Base-by-base conservation (phyloP, 1,284 basidiomycete genomes). In the Phaffia rhodozyma region DNA sequence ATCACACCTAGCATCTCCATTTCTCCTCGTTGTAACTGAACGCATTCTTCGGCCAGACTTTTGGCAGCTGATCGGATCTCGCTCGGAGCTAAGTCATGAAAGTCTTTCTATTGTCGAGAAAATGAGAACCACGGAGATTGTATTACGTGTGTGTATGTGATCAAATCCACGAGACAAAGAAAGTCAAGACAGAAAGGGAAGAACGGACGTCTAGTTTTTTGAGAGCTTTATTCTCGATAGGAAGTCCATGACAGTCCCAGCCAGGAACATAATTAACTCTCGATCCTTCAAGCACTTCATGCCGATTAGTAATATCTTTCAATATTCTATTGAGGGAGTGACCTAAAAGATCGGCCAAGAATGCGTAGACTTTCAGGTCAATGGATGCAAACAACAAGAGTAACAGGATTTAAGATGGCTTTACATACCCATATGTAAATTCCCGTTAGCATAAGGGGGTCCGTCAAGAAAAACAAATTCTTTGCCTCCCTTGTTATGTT, bases 181-280 rank as follows among this genome's bases (percentile, higher is more conserved):
- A 27, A 32, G 49, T 3, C n/a, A 55, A 30, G 5, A 30, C 6
- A 16, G 13, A 27, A 43, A 34, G 32, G 48, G 51, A 43, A 30
- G 62, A 38, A 73, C 82, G 66, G 72, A 86, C 89, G 64, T 82
- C 81, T n/a, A 89, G 79, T 56, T 84, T 82, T 67, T 86, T 79
- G 38, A 97, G 77, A 0, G 91, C 88, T 73, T 94, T 96, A 70
- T 91, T 89, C 74, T 96, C 92, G 68, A 99, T 97, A 0, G 96
- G 96, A 21, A 98, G 82, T 1, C 96, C 96, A 72, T 98, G 96
- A 72, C 94, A 98, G 73, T 99, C 96, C 91, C 92, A 99, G 5
- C 96, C 96, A 32, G 96, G 94, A 49, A 78, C 86, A 73, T 68
- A 94, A 89, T 93, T 86, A 32, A 98, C 86, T 67, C 83, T 82